Percentiles rank a stretch among this genome's conserved stretches.
Evolutionary conservation across 2,329 filamentous ascomycete species (phyloP).

Genomic region (Truncatella angustata): DNA sequence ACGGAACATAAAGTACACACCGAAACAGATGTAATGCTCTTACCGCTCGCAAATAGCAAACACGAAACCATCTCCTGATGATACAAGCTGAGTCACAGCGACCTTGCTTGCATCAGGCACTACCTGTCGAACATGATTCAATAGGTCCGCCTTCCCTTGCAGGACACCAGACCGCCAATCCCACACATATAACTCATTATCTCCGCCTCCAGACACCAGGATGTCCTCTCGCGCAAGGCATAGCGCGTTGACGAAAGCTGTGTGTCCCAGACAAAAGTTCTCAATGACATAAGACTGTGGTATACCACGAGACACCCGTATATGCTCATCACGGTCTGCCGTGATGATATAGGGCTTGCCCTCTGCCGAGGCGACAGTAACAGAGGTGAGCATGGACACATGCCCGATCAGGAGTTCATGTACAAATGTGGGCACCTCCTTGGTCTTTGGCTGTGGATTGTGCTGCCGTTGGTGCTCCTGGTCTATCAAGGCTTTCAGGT

Average conservation of each 20-base stretch:
- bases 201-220: conserved; percentile 84
- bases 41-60: conserved; percentile 44
- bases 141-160: conserved; percentile 53
- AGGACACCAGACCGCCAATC: conserved; percentile 65
- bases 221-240: conserved; percentile 63
- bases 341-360: conserved; percentile 52
- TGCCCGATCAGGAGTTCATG: conserved; percentile 82
- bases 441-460: conserved; percentile 22
- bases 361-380: conserved; percentile 51
- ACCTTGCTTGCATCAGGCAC: conserved; percentile 36
- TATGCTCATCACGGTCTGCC: conserved; percentile 66
- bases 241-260: conserved; percentile 77
- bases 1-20: not conserved
- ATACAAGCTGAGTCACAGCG: conserved; percentile 45
- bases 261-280: conserved; percentile 84
- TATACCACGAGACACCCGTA: conserved; percentile 78
- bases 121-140: conserved; percentile 39
- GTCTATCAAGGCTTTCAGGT: conserved; percentile 57
- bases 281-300: conserved; percentile 89
- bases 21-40: conserved; percentile 31
- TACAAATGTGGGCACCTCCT: conserved; percentile 58
- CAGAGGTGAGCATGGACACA: conserved; percentile 87
- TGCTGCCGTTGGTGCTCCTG: conserved; percentile 49
- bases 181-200: conserved; percentile 77
- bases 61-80: conserved; percentile 30